phyloP scores from a whole-genome alignment of 2,329 filamentous ascomycete species.

The Claviceps paspali region DNA sequence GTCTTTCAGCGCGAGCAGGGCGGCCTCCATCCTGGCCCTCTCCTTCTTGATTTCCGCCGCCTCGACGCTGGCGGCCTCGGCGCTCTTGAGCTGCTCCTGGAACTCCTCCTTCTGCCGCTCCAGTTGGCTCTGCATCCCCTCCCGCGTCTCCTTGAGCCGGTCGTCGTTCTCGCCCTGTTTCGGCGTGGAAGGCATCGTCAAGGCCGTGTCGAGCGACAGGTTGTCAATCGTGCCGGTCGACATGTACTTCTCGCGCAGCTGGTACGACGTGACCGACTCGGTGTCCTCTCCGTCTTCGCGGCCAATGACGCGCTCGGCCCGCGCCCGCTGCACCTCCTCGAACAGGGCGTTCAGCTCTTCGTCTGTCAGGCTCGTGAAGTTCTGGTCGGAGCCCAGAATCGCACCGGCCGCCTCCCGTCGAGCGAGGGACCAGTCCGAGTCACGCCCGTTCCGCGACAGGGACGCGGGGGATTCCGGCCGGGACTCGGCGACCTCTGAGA shows the following conservation, averaged over 20 bases:
- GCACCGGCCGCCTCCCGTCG: slow-evolving; percentile 84
- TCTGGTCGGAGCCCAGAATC: slow-evolving; percentile 79
- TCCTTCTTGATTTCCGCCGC: slow-evolving; percentile 73
- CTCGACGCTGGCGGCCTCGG: slow-evolving; percentile 61
- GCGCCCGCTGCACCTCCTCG: slow-evolving; percentile 79
- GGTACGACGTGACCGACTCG: slow-evolving; percentile 79
- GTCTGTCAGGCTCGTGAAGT: slow-evolving; percentile 77
- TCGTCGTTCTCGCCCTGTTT: slow-evolving; percentile 64
- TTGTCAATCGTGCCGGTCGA: slow-evolving; percentile 91
- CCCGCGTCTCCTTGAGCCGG: slow-evolving; percentile 54
- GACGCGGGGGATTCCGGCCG: slow-evolving; percentile 68
- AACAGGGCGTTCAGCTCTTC: slow-evolving; percentile 89
- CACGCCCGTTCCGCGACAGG: slow-evolving; percentile 47
- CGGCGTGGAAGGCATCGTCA: slow-evolving; percentile 91
- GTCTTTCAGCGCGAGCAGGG: slow-evolving; percentile 60
- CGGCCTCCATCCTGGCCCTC: slow-evolving; percentile 74
- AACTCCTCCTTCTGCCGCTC: slow-evolving; percentile 77
- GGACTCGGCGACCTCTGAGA: slow-evolving; percentile 65
- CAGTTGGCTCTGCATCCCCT: slow-evolving; percentile 71
- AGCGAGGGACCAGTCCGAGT: slow-evolving; percentile 91
- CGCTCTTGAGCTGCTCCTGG: slow-evolving; percentile 58
- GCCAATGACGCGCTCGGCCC: slow-evolving; percentile 56
- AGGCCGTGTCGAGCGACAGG: slow-evolving; percentile 82
- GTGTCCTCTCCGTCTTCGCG: slow-evolving; percentile 78
- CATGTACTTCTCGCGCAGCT: slow-evolving; percentile 84